These are phyloP conservation scores for Paramyrothecium roridum DNA, from an alignment of 2,329 filamentous ascomycete genomes.

Conservation along the genomic window DNA sequence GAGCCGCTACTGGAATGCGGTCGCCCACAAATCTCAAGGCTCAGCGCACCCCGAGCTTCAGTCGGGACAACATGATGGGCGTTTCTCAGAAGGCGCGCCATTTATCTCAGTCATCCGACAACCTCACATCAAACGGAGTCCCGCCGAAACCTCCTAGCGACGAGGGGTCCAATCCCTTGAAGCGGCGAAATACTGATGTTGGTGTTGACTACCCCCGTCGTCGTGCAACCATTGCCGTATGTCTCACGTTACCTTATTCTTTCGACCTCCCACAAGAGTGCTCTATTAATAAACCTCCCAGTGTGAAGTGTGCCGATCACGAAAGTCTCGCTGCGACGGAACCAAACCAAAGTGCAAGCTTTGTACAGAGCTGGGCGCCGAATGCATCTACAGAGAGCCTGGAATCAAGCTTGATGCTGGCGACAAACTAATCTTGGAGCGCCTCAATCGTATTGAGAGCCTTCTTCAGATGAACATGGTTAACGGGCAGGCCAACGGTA, in stretches of 20 bases:
- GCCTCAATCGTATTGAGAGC: conserved; percentile 72
- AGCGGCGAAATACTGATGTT: conserved; percentile 59
- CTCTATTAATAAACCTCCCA: conserved; percentile 24
- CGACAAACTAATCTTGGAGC: conserved; percentile 81
- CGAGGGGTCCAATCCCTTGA: conserved; percentile 56
- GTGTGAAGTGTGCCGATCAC: conserved; percentile 79
- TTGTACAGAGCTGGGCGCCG: conserved; percentile 76
- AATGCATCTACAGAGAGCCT: conserved; percentile 81
- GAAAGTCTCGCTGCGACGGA: conserved; percentile 77
- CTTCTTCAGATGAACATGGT: conserved; percentile 70
- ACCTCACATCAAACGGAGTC: conserved; percentile 38
- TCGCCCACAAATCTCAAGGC: conserved; percentile 48
- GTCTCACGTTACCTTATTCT: conserved; percentile 45
- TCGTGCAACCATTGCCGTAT: conserved; percentile 63
- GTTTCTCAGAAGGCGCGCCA: conserved; percentile 53
- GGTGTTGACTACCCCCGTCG: conserved; percentile 62
- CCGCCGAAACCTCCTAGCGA: conserved; percentile 42
- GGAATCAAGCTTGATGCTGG: conserved; percentile 85
- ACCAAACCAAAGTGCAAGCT: conserved; percentile 81
- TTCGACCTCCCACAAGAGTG: background rate
- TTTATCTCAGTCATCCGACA: conserved; percentile 52
- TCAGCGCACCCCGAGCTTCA: conserved; percentile 41
- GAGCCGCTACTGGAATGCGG: conserved; percentile 39
- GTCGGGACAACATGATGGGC: conserved; percentile 51
- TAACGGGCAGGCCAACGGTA: conserved; percentile 43